Evolutionary conservation across 108 stramenopile species (phyloP).

Genomic region (Skeletonema menzelii): DNA sequence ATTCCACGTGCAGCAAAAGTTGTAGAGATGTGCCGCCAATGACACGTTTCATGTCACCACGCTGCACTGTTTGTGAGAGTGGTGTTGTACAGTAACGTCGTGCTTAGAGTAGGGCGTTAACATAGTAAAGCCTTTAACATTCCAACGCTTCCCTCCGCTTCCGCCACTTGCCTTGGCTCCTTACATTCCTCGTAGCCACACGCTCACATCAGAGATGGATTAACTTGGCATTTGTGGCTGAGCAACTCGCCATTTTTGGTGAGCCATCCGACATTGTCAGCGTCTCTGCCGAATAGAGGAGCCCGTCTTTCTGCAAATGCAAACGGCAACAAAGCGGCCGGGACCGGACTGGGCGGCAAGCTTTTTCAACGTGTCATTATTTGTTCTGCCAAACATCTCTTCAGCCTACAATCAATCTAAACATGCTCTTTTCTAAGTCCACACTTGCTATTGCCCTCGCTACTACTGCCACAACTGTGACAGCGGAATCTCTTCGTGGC

Average conservation of each 20-base stretch:
- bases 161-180: background rate
- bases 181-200: background rate
- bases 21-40: background rate
- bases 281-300: background rate
- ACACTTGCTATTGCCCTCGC: background rate
- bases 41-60: background rate
- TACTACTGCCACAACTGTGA: background rate
- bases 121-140: background rate
- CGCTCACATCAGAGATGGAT: too few species aligned
- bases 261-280: background rate
- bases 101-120: background rate
- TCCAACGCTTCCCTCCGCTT: background rate
- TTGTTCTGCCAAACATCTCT: too few species aligned
- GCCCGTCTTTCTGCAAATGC: background rate
- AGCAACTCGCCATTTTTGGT: background rate
- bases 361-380: too few species aligned
- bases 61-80: background rate
- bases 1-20: background rate
- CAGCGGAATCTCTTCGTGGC: background rate
- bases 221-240: background rate
- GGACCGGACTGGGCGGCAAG: too few species aligned
- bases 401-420: background rate
- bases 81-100: background rate
- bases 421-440: background rate
- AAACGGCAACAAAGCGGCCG: background rate